Base-by-base conservation (phyloP, 2,329 filamentous ascomycete species). In the Epicoccum sorghinum region DNA sequence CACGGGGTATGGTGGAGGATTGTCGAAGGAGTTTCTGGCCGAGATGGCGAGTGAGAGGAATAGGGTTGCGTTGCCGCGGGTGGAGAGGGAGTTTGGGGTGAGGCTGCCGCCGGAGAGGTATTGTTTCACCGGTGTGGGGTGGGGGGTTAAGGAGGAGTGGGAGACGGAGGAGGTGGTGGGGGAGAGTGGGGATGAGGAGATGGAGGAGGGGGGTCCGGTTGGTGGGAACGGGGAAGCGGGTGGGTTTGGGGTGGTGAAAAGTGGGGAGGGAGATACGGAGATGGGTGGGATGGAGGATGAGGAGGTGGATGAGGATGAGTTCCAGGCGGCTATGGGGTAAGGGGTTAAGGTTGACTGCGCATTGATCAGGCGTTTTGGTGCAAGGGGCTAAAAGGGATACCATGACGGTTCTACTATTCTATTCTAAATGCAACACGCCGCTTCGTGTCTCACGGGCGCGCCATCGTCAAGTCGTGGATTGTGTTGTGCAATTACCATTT, bases 21-120 rank as follows among this genome's bases (percentile, higher is more conserved):
- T 67, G 78, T 83, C 85, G 0, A 93, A 93, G 70, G 90, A 93
- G 61, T 92, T 89, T 73, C 81, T 93, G 78, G 77, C 87, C 52
- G 89, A 92, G 70, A 78, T 91, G n/a, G 90, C 72, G 42, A 58
- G 50, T 3, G 72, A 74, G 36, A 75, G 79, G 61, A 67, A 93
- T 83, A 47, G 56, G 22, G 71, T 61, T 52, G 71, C 69, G 50
- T 24, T 74, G 54, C 72, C 72, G 37, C 52, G 71, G 2, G 80
- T 84, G n/a, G 80, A 83, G 58, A 75, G 82, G 40, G 79, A 81
- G 42, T 85, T 79, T 64, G 85, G 85, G 3, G 76, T 87, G 54
- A 75, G 84, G 52, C 67, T 88, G 65, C 86, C 86, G 57, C 82
- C 83, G 12, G 86, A 88, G 78, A 75, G 84, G 69, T 87, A 86